Base-by-base conservation (phyloP, 106 monocot species). In the Agapanthus africanus region DNA sequence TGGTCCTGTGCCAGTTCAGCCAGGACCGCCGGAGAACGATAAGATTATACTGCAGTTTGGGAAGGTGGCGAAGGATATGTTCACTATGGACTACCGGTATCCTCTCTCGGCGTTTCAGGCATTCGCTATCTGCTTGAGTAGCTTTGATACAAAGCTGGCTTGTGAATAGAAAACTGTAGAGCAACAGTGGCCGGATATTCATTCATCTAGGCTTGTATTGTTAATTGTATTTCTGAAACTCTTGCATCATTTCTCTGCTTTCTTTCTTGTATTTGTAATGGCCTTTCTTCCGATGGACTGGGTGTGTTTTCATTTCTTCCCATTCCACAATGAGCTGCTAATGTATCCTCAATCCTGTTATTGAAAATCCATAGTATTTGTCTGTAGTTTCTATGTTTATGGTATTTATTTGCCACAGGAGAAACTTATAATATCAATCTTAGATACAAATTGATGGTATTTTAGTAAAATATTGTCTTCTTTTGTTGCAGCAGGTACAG, bases 101-200 rank as follows among this genome's bases (percentile, higher is more conserved):
- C 87, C 87, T 0, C 74, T 87, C 7, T 87, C 87, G 6, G 87
- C 87, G 1, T 87, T 87, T 57, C 87, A 87, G 75, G 87, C 87
- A 11, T 87, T 87, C 27, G 77, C 87, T 19, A 80, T 87, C 39
- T 87, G 87, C 67, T 64, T 87, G 72, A 87, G 83, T 40, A 87
- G 87, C 71, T 87, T 87, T 27, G 87, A 83, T 68, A 80, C 76
- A 15, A 84, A 84, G 42, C 35, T 84, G 47, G 84, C 80, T 66
- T 77, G 84, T 77, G 84, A 84, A 73, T 84, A 77, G 65, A 59
- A 11, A 21, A 33, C 9, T n/a, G n/a, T n/a, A n/a, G n/a, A n/a
- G n/a, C n/a, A 3, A 32, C 7, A 0, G 30, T 57, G 56, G 13
- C 25, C 56, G 6, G 56, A 2, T n/a, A n/a, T n/a, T n/a, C n/a